Evolutionary conservation across 1,139 yeast genomes (phyloP).

Genomic region (Blastobotrys indianensis): DNA sequence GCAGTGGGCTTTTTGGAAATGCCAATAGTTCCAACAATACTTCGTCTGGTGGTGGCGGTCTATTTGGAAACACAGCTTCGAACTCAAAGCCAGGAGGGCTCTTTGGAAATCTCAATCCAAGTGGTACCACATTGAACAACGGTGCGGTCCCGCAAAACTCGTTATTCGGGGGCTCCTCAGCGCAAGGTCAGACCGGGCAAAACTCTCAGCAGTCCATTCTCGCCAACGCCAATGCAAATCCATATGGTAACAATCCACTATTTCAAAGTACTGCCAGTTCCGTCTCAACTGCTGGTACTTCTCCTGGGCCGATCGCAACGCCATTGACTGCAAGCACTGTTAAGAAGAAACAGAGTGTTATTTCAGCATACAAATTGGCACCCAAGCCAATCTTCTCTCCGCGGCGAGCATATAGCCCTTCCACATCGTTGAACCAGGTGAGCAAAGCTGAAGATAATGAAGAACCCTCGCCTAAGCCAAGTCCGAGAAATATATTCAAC

Average conservation of each 20-base stretch:
- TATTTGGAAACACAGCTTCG: constrained; percentile 28
- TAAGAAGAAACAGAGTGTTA: constrained; percentile 50
- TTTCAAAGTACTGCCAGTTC: constrained; percentile 38
- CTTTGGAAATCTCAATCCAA: constrained; percentile 27
- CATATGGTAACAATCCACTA: constrained; percentile 67
- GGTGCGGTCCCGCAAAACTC: constrained; percentile 18
- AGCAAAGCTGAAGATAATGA: constrained; percentile 7
- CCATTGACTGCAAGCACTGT: constrained; percentile 40
- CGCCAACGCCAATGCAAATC: constrained; percentile 54
- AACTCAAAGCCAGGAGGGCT: constrained; percentile 18
- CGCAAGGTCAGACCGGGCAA: constrained; percentile 11
- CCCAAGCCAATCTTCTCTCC: constrained; percentile 41
- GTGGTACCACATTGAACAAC: constrained; percentile 17
- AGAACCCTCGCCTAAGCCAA: constrained; percentile 7
- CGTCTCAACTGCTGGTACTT: constrained; percentile 21
- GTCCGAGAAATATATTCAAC: constrained; percentile 27
- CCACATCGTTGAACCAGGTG: constrained; percentile 9
- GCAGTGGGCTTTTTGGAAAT: constrained; percentile 22
- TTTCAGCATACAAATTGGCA: constrained; percentile 57
- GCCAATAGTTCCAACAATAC: constrained; percentile 13
- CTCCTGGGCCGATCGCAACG: constrained; percentile 51
- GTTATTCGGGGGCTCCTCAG: constrained; percentile 9
- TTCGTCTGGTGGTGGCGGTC: constrained; percentile 24
- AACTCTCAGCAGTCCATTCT: constrained; percentile 30
- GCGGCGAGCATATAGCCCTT: constrained; percentile 11